phyloP scores from a whole-genome alignment of 2,329 filamentous ascomycete genomes.

The Colletotrichum cuscutae region DNA sequence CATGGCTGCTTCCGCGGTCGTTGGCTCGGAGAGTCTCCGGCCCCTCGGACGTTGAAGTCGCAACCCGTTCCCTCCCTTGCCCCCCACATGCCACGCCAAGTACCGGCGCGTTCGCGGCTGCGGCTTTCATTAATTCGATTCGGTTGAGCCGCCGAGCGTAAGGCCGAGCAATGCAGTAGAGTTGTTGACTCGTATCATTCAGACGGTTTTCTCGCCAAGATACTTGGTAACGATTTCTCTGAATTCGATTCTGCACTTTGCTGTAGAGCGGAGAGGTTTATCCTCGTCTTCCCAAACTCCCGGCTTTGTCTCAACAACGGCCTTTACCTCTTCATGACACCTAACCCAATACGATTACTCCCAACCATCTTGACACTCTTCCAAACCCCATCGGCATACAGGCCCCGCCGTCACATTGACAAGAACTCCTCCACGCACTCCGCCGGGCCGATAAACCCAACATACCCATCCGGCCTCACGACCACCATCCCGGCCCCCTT shows the following conservation, averaged over 20 bases:
- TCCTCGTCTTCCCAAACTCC: background rate
- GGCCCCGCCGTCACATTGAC: slow-evolving; percentile 1
- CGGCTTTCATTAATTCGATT: slow-evolving; percentile 2
- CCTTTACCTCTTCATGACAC: too few species aligned
- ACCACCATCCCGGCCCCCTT: slow-evolving; percentile 41
- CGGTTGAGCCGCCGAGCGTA: background rate
- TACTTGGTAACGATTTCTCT: background rate
- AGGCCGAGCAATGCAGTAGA: background rate
- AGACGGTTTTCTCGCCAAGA: background rate
- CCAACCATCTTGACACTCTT: background rate
- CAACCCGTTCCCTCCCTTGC: background rate
- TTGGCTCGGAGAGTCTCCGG: slow-evolving; percentile 26
- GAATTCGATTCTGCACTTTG: background rate
- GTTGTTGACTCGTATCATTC: background rate
- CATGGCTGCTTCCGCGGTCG: slow-evolving; percentile 22
- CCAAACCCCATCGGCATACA: background rate
- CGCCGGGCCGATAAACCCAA: slow-evolving; percentile 44
- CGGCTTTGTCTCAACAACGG: background rate
- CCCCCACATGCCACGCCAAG: background rate
- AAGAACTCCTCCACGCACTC: slow-evolving; percentile 39
- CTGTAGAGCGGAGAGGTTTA: background rate
- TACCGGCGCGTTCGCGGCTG: background rate
- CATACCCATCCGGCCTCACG: slow-evolving; percentile 45
- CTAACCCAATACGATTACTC: background rate
- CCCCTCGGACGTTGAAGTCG: background rate